These are phyloP conservation scores for Fagus crenata DNA, from an alignment of 306 rosid species.

Conservation along the genomic window DNA sequence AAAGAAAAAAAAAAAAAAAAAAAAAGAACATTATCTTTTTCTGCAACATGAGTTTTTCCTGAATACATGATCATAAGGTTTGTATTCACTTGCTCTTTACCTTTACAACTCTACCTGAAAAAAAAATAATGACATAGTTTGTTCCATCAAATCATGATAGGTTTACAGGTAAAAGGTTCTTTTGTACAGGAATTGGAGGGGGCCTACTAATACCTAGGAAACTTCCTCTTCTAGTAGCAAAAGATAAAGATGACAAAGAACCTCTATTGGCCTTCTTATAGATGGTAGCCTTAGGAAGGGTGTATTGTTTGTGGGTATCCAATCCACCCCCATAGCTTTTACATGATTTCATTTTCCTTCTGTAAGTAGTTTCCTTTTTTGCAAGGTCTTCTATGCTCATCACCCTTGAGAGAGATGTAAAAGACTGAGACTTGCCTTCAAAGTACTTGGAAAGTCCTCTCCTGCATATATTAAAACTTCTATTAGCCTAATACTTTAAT, in stretches of 20 bases:
- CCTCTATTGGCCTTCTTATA: slow-evolving; percentile 38
- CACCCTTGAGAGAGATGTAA: slow-evolving; percentile 47
- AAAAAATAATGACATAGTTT: background rate
- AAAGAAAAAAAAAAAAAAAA: too few species aligned
- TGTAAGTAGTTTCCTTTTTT: slow-evolving; percentile 40
- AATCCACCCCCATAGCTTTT: slow-evolving; percentile 54
- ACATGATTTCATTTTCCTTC: slow-evolving; percentile 41
- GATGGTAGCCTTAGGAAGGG: slow-evolving; percentile 43
- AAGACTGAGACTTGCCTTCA: slow-evolving; percentile 56
- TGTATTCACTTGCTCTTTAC: too few species aligned
- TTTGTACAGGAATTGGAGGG: slow-evolving; percentile 30
- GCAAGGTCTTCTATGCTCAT: slow-evolving; percentile 49
- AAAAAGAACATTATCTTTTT: too few species aligned
- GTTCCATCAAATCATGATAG: background rate
- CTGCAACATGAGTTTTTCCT: too few species aligned
- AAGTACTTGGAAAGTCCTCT: slow-evolving; percentile 57
- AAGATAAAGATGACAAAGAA: slow-evolving; percentile 25
- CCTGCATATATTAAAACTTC: slow-evolving; percentile 33
- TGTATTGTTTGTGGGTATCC: slow-evolving; percentile 34
- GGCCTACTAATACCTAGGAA: slow-evolving; percentile 22
- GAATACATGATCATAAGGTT: too few species aligned
- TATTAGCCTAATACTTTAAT: background rate
- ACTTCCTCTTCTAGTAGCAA: slow-evolving; percentile 25
- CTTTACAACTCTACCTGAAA: too few species aligned
- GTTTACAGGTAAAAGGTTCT: slow-evolving; percentile 4